Base-by-base conservation (phyloP, 2,329 filamentous ascomycete genomes). In the Colletotrichum ledebouriae region DNA sequence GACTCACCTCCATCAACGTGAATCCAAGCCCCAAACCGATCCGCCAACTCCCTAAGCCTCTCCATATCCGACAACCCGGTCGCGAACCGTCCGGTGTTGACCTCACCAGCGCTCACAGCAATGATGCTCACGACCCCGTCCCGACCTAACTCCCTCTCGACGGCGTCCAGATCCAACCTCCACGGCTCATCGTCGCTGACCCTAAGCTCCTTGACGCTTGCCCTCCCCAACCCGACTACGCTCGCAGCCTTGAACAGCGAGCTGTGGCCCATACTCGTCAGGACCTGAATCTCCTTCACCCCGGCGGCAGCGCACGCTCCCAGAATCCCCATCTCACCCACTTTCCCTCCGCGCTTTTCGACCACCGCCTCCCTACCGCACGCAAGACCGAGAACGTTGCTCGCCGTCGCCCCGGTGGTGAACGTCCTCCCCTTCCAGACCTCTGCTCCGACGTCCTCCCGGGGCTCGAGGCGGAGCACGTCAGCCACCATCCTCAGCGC, bases 1-100 rank as follows among this genome's bases (percentile, higher is more conserved):
- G 2, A 78, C 83, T 64, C 74, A 89, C 88, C 88, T 50, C 92
- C 94, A 74, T 98, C 95, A 7, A 95, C 90, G 77, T 98, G 95
- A 44, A 98, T 85, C 94, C 94, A 98, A 0, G 93, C 90, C 1
- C 86, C 85, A 72, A 95, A 89, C 71, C 84, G 82, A 73, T 96
- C 90, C 49, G 92, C 94, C 44, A 97, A 76, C 4, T 82, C 79
- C 67, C 94, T 86, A 42, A 98, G 79, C 63, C 83, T 82, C 62
- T 79, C 76, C 82, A 90, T 90, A 70, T 94, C 89, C 4, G 84
- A 82, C 78, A 71, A 37, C 85, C 92, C 33, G 20, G 80, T 72
- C 4, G 93, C 91, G 76, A 94, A 98, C 5, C 90, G 84, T 0
- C 94, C 94, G 0, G 94, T 97, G 73, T 98, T 98, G 33, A 98